Base-by-base conservation (phyloP, 768 basidiomycete species). In the Cyathus striatus region DNA sequence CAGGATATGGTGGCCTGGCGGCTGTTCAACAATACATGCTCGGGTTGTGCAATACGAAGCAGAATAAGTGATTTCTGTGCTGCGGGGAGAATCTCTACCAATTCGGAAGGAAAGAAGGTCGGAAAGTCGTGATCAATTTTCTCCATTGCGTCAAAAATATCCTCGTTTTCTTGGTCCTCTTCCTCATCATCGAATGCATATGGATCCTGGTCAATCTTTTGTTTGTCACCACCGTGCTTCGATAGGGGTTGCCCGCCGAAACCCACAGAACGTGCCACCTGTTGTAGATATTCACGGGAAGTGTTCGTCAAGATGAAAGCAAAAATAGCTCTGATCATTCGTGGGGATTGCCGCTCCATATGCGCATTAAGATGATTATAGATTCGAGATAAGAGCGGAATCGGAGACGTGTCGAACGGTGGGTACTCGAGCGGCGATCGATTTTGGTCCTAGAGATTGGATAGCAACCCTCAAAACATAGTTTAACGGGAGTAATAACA, bases 41-140 rank as follows among this genome's bases (percentile, higher is more conserved):
- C 73, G 0, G 86, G 81, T 44, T 78, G 66, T 3, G 88, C 86
- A 7, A 71, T 72, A 38, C 69, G 70, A 0, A 91, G 69, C 3
- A 92, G 61, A 22, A 73, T 68, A 7, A 91, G 60, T 0, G 90
- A 90, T 51, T 77, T 82, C 47, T 77, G 78, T 1, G 87, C 87
- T 3, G 76, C 75, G 10, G 78, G 73, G 3, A 91, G 61, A 5
- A 76, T 67, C 35, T 72, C 65, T 5, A 75, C 61, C 22, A 84
- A 58, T 10, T 65, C 65, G 4, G 51, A 48, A 3, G 77, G 73
- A 45, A 91, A 76, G 59, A 92, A 91, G 3, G 60, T 59, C 0
- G 90, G 89, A 49, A 80, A 83, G 5, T 61, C 57, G 3, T 67
- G 63, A 27, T 66, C 66, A n/a, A 64, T 47, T 38, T 56, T 35